Evolutionary conservation across 371 early-diverging fungal species (phyloP), one percentile per base, ranked within the genome.

Genomic region (Mortierella sp.): DNA sequence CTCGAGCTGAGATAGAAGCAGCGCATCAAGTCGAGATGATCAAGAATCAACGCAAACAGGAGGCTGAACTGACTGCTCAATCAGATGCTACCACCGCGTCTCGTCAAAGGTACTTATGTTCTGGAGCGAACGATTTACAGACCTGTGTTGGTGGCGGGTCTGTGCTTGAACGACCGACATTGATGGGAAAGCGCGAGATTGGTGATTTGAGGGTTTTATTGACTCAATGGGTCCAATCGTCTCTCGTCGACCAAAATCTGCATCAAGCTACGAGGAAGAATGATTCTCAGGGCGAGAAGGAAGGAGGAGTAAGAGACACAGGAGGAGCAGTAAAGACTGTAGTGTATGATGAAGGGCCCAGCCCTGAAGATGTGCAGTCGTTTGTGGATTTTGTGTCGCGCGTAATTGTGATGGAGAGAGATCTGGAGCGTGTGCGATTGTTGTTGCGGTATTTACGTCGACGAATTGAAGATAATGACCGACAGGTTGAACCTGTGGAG

Each of bases 351-450:
- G 80, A 82, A 42, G 87, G 87, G 10, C 87, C 82, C 1, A 80
- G 77, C 45, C 80, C 82, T 10, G 87, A 86, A 26, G 87, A 86
- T 75, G 87, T 86, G 11, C 34, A 72, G 54, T 75, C 80, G 52
- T 86, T 86, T 65, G 68, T 71, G 10, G 82, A 80, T 8, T 86
- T 80, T 73, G 48, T 86, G 78, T 73, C 80, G 1, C 77, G 73
- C 13, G 82, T 86, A 21, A 79, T 86, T 16, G 76, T 60, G 19
- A 82, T 86, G 82, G 87, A 86, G 42, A 65, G 82, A 21, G 87
- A 86, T 45, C 70, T 82, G 42, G 82, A 86, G 3, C 73, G 82
- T 7, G 82, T 76, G 0, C 80, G 82, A 19, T 13, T 82, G 70
- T 42, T 86, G 24, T 45, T 86, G 70, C 31, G 74, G 44, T 80